These are phyloP conservation scores for Coelastrella sp. DNA, from an alignment of 139 green algal genomes.

Conservation along the genomic window DNA sequence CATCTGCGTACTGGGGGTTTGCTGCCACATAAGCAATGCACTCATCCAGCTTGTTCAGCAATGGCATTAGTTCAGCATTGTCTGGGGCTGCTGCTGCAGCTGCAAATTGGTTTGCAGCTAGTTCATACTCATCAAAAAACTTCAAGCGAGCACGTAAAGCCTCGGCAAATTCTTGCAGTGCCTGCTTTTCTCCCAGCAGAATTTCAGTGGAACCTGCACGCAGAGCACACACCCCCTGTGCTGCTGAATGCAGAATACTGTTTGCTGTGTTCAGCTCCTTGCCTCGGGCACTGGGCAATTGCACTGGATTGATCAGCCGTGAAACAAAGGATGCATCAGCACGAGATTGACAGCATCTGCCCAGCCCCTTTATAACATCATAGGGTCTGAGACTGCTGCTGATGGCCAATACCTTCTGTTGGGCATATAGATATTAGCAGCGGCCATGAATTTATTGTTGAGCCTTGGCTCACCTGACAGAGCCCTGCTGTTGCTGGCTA, in stretches of 20 bases:
- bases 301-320: too few species aligned
- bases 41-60: slow-evolving; percentile 92
- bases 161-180: slow-evolving; percentile 78
- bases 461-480: not conserved
- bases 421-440: too few species aligned
- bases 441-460: not conserved
- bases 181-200: slow-evolving; percentile 72
- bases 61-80: slow-evolving; percentile 71
- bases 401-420: too few species aligned
- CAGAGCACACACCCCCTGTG: not conserved
- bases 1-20: slow-evolving; percentile 94
- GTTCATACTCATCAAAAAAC: slow-evolving; percentile 97
- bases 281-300: too few species aligned
- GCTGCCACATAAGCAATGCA: slow-evolving; percentile 83
- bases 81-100: slow-evolving; percentile 58
- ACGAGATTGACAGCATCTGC: too few species aligned
- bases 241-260: not conserved
- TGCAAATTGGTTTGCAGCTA: slow-evolving; percentile 45
- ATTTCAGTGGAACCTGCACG: slow-evolving; percentile 7
- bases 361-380: too few species aligned
- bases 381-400: too few species aligned
- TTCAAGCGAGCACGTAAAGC: slow-evolving; percentile 80
- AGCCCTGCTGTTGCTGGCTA: slow-evolving; percentile 21
- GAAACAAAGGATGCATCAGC: too few species aligned
- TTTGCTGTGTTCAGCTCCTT: too few species aligned